These are phyloP conservation scores for Pseudogymnoascus sp. DNA, from an alignment of 2,329 filamentous ascomycete species.

Conservation along the genomic window DNA sequence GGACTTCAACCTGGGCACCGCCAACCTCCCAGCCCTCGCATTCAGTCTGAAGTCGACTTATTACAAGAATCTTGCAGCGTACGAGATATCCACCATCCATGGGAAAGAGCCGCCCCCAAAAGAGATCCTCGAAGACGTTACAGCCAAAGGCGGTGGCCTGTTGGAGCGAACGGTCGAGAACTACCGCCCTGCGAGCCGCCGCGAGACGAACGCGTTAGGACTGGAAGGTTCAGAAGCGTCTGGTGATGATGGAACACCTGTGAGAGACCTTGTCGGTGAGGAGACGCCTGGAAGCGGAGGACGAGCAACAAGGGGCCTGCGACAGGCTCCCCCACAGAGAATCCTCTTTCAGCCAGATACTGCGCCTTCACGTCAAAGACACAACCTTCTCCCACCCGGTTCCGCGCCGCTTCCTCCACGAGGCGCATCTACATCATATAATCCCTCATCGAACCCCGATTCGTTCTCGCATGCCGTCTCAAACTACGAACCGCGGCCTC, in stretches of 20 bases:
- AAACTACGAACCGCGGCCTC: conserved; percentile 59
- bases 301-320: conserved; percentile 55
- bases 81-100: conserved; percentile 73
- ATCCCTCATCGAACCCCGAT: conserved; percentile 47
- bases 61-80: conserved; percentile 82
- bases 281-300: conserved; percentile 46
- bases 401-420: conserved; percentile 21
- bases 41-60: conserved; percentile 83
- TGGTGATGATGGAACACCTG: conserved; percentile 51
- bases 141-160: conserved; percentile 75
- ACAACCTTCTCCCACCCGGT: conserved; percentile 40
- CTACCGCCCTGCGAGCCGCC: conserved; percentile 46
- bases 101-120: conserved; percentile 76
- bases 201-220: conserved; percentile 37
- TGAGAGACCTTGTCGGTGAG: conserved; percentile 42
- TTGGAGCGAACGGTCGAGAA: conserved; percentile 72
- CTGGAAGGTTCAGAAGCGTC: conserved; percentile 53
- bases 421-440: conserved; percentile 37
- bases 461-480: conserved; percentile 53
- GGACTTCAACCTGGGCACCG: conserved; percentile 65
- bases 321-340: conserved; percentile 77
- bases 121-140: conserved; percentile 70
- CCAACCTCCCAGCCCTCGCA: conserved; percentile 73
- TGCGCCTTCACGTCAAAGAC: conserved; percentile 54
- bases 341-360: conserved; percentile 80